Base-by-base conservation (phyloP, 2,329 filamentous ascomycete genomes). In the Nectriaceae sp. region DNA sequence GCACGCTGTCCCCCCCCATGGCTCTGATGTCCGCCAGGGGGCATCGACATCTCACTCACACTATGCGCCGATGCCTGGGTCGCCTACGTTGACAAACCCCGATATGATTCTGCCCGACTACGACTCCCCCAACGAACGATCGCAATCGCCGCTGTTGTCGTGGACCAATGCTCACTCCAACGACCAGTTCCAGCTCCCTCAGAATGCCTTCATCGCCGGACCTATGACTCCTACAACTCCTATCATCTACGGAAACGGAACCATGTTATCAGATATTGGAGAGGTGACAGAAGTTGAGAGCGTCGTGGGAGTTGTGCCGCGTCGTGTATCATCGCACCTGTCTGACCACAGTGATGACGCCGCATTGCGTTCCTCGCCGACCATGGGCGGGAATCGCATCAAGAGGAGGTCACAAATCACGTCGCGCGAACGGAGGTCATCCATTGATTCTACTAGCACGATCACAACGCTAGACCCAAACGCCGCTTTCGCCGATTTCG, bases 31-130 rank as follows among this genome's bases (percentile, higher is more conserved):
- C 54, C 58, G 61, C 48, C 65, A 65, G 44, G 61, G 65, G 47
- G 60, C 55, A 47, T 54, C 61, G 40, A 54, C 56, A 38, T 61
- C 61, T 29, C 52, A 67, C 18, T 21, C 37, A 54, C 65, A 69
- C 29, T 77, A 79, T 58, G 69, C 74, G 16, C 65, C 76, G 38
- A 70, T 77, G 49, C 85, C 88, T 55, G 84, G 83, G 11, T 95
- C 90, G 50, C 92, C 92, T 40, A 96, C 92, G 3, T 75, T 97
- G 62, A 95, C 90, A 47, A 95, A 96, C 69, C 90, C 91, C 44
- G 92, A 96, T 68, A 92, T 96, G 90, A 96, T 97, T 62, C 75
- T 97, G 44, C 92, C 92, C 52, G 85, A 88, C 65, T 84, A 86
- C 63, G 82, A 84, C 56, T 75, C 77, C 65, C 73, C 77, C 64